Percentiles rank a stretch among this genome's conserved stretches.
Conservation (phyloP, 768 basidiomycete genomes). For the Piloderma croceum region DNA sequence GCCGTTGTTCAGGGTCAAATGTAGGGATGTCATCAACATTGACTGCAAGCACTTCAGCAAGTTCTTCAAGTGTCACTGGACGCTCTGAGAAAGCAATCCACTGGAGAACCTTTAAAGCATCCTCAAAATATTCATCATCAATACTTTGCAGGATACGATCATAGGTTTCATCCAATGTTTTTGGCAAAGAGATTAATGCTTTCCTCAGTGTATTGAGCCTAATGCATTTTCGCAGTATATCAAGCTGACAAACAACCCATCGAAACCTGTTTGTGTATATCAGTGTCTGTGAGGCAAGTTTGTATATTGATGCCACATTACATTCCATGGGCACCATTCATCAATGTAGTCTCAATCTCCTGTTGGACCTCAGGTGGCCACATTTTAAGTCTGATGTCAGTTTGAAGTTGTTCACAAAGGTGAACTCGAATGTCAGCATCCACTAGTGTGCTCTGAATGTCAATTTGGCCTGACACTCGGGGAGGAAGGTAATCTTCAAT, state of each 20-base stretch:
- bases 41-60: slow-evolving; percentile 18
- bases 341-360: too few species aligned
- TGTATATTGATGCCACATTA: too few species aligned
- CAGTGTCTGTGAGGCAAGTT: neutral
- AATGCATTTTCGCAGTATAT: slow-evolving; percentile 11
- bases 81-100: slow-evolving; percentile 13
- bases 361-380: too few species aligned
- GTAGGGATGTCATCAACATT: slow-evolving; percentile 5
- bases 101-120: slow-evolving; percentile 13
- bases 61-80: slow-evolving; percentile 14
- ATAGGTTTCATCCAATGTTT: slow-evolving; percentile 14
- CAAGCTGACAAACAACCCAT: slow-evolving; percentile 20
- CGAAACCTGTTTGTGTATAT: slow-evolving; percentile 15
- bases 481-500: slow-evolving; percentile 1
- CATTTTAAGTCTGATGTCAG: too few species aligned
- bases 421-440: too few species aligned
- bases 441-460: too few species aligned
- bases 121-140: slow-evolving; percentile 8
- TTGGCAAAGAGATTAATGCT: slow-evolving; percentile 12
- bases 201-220: slow-evolving; percentile 8
- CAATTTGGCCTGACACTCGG: too few species aligned
- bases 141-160: slow-evolving; percentile 18
- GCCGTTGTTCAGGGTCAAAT: slow-evolving; percentile 5
- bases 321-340: too few species aligned
- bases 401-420: too few species aligned